A percentile compares a stretch with the other conserved stretches of the same genome.
These are phyloP conservation scores for Fusarium sp. DNA, from an alignment of 2,329 filamentous ascomycete species.

Conservation along the genomic window DNA sequence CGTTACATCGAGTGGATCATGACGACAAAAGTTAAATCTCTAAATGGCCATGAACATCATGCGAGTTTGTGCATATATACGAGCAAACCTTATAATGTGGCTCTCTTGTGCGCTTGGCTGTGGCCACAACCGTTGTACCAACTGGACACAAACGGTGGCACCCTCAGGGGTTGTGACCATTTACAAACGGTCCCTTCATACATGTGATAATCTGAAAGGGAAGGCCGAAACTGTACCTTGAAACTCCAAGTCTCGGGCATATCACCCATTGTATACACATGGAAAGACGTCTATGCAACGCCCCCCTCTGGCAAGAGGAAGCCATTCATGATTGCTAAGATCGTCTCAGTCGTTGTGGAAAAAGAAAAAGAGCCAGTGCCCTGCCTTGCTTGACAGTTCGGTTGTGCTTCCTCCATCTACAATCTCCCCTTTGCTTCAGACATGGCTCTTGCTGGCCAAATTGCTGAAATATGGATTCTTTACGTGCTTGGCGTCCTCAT, in stretches of 20 bases:
- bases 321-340: not conserved
- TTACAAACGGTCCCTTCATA: not conserved
- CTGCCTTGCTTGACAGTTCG: not conserved
- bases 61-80: not conserved
- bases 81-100: not conserved
- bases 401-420: not conserved
- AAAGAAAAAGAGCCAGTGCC: not conserved
- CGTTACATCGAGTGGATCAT: not conserved
- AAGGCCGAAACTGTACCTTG: not conserved
- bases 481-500: slow-evolving; percentile 47
- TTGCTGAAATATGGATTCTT: slow-evolving; percentile 53
- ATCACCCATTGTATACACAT: not conserved
- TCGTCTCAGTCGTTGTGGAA: not conserved
- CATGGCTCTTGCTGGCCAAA: slow-evolving; percentile 5
- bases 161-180: not conserved
- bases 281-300: not conserved
- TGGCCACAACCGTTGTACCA: not conserved
- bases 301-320: not conserved
- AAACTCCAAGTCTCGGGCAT: not conserved
- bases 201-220: not conserved
- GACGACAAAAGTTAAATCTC: not conserved
- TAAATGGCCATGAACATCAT: not conserved
- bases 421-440: not conserved
- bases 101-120: not conserved
- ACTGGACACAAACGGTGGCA: not conserved